These are phyloP conservation scores for Metschnikowia vanudenii DNA, from an alignment of 805 yeast genomes.

Conservation along the genomic window DNA sequence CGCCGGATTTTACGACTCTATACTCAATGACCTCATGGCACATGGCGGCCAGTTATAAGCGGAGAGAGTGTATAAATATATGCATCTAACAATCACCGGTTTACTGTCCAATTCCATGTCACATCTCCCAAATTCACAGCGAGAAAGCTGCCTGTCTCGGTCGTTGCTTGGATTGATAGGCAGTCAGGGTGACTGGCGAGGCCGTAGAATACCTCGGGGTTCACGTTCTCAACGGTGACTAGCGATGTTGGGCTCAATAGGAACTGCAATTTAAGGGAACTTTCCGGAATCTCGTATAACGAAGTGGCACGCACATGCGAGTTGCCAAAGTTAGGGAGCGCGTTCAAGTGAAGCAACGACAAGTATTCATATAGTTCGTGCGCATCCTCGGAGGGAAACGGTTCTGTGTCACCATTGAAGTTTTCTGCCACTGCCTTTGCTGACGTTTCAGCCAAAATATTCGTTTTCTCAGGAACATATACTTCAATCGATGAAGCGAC, in stretches of 20 bases:
- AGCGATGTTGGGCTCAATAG: background rate
- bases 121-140: background rate
- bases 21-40: constrained; percentile 8
- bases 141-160: constrained; percentile 1
- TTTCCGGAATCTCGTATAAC: constrained; percentile 11
- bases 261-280: background rate
- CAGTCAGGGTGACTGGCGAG: constrained; percentile 4
- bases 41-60: constrained; percentile 1
- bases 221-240: constrained; percentile 1
- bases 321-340: constrained; percentile 11
- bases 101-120: constrained; percentile 4
- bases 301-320: constrained; percentile 14
- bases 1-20: constrained; percentile 13
- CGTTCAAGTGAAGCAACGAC: constrained; percentile 17
- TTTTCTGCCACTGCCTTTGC: too few relatives aligned
- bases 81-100: background rate
- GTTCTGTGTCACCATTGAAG: background rate
- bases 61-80: background rate
- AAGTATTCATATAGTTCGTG: constrained; percentile 16
- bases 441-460: too few relatives aligned
- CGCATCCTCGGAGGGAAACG: background rate
- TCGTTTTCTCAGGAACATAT: background rate
- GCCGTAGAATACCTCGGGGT: constrained; percentile 7
- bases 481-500: background rate
- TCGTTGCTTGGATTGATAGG: constrained; percentile 13